Conservation (phyloP, 192 early-diverging fungal species). For the Coemansia sp. region DNA sequence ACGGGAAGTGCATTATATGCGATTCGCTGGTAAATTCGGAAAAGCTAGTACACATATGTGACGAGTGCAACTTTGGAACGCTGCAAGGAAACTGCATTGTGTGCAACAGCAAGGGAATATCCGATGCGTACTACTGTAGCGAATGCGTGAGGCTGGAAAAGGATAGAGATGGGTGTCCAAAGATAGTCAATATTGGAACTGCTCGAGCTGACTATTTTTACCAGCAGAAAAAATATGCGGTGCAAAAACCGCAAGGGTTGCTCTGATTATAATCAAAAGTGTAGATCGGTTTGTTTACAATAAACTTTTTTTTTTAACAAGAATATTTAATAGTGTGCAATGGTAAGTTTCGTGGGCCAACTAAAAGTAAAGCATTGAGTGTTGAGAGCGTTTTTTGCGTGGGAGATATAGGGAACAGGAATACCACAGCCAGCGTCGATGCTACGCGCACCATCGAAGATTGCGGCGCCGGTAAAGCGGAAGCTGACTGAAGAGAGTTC, state of each 20-base stretch:
- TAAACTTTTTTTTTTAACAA: constrained; percentile 7
- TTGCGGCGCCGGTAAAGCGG: constrained; percentile 22
- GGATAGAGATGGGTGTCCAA: constrained; percentile 95
- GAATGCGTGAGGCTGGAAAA: constrained; percentile 89
- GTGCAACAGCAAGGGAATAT: constrained; percentile 84
- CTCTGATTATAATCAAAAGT: neutral
- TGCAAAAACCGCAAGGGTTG: neutral
- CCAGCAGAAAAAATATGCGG: constrained; percentile 87
- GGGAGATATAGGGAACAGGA: constrained; percentile 6
- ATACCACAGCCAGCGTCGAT: constrained; percentile 33
- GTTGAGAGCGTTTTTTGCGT: no score
- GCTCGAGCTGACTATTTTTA: constrained; percentile 90
- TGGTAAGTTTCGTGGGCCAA: no score
- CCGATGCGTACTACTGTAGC: constrained; percentile 93
- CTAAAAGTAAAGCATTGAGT: no score
- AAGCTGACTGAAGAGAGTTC: constrained; percentile 12
- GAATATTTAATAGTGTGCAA: neutral
- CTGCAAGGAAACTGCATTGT: constrained; percentile 88
- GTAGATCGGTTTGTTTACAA: constrained; percentile 10
- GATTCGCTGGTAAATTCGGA: constrained; percentile 91
- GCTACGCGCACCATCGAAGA: constrained; percentile 36
- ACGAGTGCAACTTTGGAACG: constrained; percentile 95
- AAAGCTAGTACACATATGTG: constrained; percentile 87
- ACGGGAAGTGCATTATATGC: constrained; percentile 95
- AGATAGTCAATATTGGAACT: constrained; percentile 94